Evolutionary conservation across 345 rosid genomes (phyloP).

Genomic region (Noccaea bulbosa): DNA sequence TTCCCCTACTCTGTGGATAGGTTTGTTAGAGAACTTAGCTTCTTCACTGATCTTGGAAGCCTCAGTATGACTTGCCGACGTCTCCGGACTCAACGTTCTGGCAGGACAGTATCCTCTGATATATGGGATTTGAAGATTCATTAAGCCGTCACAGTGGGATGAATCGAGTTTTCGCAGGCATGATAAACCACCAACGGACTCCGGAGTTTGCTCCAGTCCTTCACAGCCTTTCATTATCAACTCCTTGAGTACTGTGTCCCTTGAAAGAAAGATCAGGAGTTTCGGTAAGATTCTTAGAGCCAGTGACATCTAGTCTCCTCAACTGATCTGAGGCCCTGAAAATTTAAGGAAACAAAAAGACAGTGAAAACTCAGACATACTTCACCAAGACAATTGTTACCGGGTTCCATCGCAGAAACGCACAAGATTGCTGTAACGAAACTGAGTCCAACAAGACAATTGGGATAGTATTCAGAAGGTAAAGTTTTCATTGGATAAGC

Average conservation of each 20-base stretch:
- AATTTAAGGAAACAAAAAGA: background rate
- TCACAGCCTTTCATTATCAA: slow-evolving; percentile 23
- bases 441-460: slow-evolving; percentile 17
- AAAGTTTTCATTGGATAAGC: slow-evolving; percentile 10
- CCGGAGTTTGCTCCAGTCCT: background rate
- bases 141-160: slow-evolving; percentile 28
- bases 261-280: slow-evolving; percentile 28
- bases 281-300: slow-evolving; percentile 23
- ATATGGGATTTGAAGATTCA: slow-evolving; percentile 16
- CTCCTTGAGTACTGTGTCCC: slow-evolving; percentile 1
- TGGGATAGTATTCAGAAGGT: slow-evolving; percentile 3
- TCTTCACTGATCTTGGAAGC: slow-evolving; percentile 18
- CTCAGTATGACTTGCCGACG: slow-evolving; percentile 9
- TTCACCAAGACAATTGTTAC: background rate
- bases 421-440: slow-evolving; percentile 24
- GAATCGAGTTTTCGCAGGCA: slow-evolving; percentile 18
- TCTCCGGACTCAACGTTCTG: background rate
- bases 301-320: slow-evolving; percentile 31
- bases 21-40: slow-evolving; percentile 9
- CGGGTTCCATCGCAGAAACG: slow-evolving; percentile 24
- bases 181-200: slow-evolving; percentile 20
- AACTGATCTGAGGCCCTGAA: background rate
- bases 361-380: too few species aligned
- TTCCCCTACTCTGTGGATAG: slow-evolving; percentile 25
- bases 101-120: slow-evolving; percentile 18